Conservation (phyloP, 139 green algal species). For the Chlorella vulgaris region DNA sequence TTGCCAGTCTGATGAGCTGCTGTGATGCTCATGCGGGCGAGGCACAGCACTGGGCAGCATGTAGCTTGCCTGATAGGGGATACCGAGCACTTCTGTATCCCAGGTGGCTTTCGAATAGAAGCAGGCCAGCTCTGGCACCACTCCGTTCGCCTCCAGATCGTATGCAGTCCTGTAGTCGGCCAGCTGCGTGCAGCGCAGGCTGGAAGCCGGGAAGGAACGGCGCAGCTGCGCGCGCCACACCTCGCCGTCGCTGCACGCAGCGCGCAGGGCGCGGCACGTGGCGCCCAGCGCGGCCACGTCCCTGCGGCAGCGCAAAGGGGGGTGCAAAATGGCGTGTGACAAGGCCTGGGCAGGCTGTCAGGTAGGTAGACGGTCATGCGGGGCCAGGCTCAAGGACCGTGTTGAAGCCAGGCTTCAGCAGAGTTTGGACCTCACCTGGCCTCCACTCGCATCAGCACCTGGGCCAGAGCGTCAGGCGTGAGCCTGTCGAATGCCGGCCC, state of each 20-base stretch:
- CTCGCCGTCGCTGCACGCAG: conserved; percentile 28
- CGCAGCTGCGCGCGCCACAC: conserved; percentile 35
- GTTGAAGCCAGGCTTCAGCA: neutral
- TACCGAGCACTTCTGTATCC: conserved; percentile 34
- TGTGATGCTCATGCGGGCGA: no score
- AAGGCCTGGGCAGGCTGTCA: neutral
- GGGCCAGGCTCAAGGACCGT: no score
- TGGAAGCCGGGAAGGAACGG: conserved; percentile 17
- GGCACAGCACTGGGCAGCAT: neutral
- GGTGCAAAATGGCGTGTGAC: neutral
- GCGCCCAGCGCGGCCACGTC: conserved; percentile 32
- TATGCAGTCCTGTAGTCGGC: conserved; percentile 13
- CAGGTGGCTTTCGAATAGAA: conserved; percentile 28
- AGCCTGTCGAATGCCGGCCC: neutral
- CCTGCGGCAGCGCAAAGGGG: neutral
- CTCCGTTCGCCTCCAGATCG: conserved; percentile 28
- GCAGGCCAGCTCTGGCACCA: conserved; percentile 39
- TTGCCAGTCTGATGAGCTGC: no score
- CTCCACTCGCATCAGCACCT: neutral
- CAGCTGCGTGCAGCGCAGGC: neutral
- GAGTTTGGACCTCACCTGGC: neutral
- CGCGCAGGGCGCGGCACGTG: conserved; percentile 35
- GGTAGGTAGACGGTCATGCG: no score
- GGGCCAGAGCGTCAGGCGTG: neutral
- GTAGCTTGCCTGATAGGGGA: neutral